Conservation (phyloP, 768 basidiomycete genomes). For the Lentinula detonsa region DNA sequence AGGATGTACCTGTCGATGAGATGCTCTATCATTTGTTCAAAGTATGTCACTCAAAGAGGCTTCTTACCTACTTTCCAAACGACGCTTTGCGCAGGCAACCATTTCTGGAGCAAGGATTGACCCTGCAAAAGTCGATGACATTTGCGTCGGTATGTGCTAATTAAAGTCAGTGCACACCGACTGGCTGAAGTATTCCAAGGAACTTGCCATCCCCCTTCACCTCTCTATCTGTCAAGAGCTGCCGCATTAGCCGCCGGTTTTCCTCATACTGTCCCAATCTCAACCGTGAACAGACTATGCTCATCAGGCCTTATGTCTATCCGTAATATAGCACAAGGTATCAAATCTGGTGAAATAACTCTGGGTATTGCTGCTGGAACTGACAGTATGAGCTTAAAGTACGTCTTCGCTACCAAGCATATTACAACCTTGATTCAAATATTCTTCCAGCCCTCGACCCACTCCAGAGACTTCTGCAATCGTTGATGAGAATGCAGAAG, state of each 20-base stretch:
- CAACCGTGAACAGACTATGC: constrained; percentile 89
- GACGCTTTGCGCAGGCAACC: constrained; percentile 42
- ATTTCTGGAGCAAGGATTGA: constrained; percentile 61
- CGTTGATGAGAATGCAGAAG: constrained; percentile 55
- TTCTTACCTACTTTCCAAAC: background rate
- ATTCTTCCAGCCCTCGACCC: constrained; percentile 55
- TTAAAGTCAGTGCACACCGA: background rate
- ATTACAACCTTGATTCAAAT: background rate
- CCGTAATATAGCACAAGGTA: constrained; percentile 81
- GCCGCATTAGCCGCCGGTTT: constrained; percentile 88
- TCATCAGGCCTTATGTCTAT: constrained; percentile 95
- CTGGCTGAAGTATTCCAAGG: constrained; percentile 31
- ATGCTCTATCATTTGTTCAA: constrained; percentile 78
- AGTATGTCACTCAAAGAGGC: constrained; percentile 28
- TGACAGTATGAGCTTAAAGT: constrained; percentile 83
- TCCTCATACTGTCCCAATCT: constrained; percentile 81
- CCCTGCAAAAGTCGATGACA: constrained; percentile 71
- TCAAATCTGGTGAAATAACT: constrained; percentile 75
- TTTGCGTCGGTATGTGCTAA: constrained; percentile 63
- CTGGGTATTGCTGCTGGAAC: constrained; percentile 82
- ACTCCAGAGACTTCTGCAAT: constrained; percentile 58
- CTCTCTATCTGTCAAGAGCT: constrained; percentile 76
- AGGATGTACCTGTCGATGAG: constrained; percentile 84
- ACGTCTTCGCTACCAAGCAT: constrained; percentile 17
- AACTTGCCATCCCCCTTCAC: constrained; percentile 80